Evolutionary conservation across 2,329 filamentous ascomycete species (phyloP), one percentile per base, ranked within the genome.

Genomic region (Hypoxylon sp.): DNA sequence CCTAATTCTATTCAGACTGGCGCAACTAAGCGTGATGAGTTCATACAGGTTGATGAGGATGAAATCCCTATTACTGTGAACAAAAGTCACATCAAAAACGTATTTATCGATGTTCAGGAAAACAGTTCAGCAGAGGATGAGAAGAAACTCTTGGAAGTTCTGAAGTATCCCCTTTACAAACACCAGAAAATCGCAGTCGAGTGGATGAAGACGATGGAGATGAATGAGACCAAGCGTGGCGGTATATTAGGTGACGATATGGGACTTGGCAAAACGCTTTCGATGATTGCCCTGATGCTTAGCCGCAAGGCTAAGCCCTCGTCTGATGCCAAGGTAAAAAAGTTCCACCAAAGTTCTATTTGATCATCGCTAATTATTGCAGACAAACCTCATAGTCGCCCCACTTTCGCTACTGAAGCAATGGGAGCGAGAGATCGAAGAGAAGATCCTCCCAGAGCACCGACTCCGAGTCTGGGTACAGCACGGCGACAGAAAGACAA

Each of bases 231-330:
- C 55, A 93, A 91, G 72, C 93, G 91, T 72, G 92, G 92, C 16
- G 90, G 91, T 20, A 93, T 95, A 58, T 81, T 94, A 22, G 91
- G 89, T 0, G 91, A 93, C 72, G 91, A 93, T 67, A 96, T 95
- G 92, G 92, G 92, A 6, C 81, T 95, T 9, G 92, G 92, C 6
- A 95, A 96, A 78, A 95, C 92, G 0, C 90, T 97, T 22, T 93
- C 95, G 65, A 90, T 92, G 4, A 82, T 97, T 20, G 87, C 93
- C 3, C 83, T 97, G 44, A 91, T 97, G 70, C 82, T 93, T 11
- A 85, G 44, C 30, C 67, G 55, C 7, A 59, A 54, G 45, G 50
- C 65, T 9, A 49, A 61, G 7, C 38, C 20, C 87, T 4, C 85
- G 84, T 14, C 49, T 2, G 67, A 38, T 54, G 51, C 56, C 46